These are phyloP conservation scores for Lactarius pseudohatsudake DNA, from an alignment of 768 basidiomycete genomes.

Conservation along the genomic window DNA sequence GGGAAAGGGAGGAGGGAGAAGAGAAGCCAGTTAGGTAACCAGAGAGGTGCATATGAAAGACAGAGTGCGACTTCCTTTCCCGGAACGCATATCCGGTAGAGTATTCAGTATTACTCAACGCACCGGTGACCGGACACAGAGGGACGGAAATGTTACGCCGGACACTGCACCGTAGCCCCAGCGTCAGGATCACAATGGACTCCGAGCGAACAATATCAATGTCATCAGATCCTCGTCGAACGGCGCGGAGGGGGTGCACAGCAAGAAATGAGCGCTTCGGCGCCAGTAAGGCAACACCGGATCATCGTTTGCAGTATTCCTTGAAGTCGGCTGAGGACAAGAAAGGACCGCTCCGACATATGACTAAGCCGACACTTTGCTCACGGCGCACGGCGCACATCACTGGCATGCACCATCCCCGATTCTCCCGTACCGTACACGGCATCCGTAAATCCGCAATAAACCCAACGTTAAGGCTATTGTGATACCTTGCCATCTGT, in stretches of 20 bases:
- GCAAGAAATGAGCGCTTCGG: background rate
- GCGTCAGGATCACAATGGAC: background rate
- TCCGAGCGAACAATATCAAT: background rate
- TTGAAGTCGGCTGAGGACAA: background rate
- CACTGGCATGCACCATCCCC: background rate
- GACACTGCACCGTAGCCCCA: background rate
- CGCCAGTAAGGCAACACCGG: background rate
- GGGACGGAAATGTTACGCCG: background rate
- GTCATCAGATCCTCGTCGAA: background rate
- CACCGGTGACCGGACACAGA: constrained; percentile 3
- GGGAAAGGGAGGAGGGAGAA: background rate
- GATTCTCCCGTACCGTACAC: background rate
- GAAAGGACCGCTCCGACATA: background rate
- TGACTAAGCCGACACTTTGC: background rate
- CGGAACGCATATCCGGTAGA: background rate
- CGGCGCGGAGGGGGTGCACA: background rate
- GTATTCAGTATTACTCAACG: constrained; percentile 13
- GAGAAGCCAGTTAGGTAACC: background rate
- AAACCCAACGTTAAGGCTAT: no score
- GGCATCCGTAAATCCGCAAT: background rate
- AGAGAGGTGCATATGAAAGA: constrained; percentile 6
- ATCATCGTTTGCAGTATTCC: background rate
- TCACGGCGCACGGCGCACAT: background rate
- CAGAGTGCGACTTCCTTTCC: background rate
- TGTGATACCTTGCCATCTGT: no score